Conservation (phyloP, 495 filamentous ascomycete genomes). For the Poronia punctata region DNA sequence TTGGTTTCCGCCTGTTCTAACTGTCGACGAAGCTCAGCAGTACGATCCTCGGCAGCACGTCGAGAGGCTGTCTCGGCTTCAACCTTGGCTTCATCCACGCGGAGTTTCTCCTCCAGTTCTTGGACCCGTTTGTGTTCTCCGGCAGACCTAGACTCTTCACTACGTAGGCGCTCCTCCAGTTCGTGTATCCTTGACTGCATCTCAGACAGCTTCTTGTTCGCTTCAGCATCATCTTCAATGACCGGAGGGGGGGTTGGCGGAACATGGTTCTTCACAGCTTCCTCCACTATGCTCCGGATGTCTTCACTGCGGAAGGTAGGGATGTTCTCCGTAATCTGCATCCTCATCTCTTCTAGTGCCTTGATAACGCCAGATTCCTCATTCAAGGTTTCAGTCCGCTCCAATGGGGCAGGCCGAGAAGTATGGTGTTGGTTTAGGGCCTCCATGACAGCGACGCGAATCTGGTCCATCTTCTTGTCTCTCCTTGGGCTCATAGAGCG, state of each 20-base stretch:
- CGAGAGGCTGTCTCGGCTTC: constrained; percentile 34
- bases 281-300: constrained; percentile 51
- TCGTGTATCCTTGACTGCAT: constrained; percentile 33
- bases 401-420: constrained; percentile 14
- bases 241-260: constrained; percentile 31
- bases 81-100: constrained; percentile 31
- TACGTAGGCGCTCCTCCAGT: constrained; percentile 23
- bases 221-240: constrained; percentile 28
- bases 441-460: constrained; percentile 73
- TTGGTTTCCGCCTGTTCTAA: constrained; percentile 42
- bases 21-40: constrained; percentile 36
- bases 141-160: constrained; percentile 25
- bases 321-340: constrained; percentile 38
- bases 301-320: constrained; percentile 47
- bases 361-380: constrained; percentile 26
- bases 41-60: constrained; percentile 36
- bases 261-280: constrained; percentile 46
- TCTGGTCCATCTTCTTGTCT: constrained; percentile 75
- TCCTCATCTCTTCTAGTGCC: constrained; percentile 40
- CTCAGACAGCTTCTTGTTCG: constrained; percentile 28
- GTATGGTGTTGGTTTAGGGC: constrained; percentile 58
- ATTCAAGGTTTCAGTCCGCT: constrained; percentile 13
- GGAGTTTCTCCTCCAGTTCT: constrained; percentile 41
- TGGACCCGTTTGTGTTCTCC: constrained; percentile 22
- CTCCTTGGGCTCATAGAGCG: constrained; percentile 59